A percentile compares a stretch with the other conserved stretches of the same genome.
Evolutionary conservation across 1,139 yeast species (phyloP).

Genomic region (Pichia sp.): DNA sequence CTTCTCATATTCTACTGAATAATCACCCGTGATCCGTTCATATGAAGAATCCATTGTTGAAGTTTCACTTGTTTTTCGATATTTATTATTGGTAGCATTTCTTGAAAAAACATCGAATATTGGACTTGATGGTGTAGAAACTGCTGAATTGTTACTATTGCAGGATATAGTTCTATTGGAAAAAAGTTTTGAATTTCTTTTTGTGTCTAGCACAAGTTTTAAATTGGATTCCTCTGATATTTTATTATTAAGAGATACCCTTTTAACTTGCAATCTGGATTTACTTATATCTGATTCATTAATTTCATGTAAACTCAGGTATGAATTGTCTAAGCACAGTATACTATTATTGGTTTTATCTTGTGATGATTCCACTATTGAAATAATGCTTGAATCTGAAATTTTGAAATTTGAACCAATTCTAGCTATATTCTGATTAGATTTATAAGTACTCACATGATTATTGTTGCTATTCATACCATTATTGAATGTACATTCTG

Average conservation of each 20-base stretch:
- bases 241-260: background rate
- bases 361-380: constrained; percentile 2
- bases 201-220: background rate
- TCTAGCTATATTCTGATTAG: background rate
- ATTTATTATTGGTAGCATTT: background rate
- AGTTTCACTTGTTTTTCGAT: background rate
- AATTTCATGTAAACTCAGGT: constrained; percentile 10
- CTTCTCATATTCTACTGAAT: constrained; percentile 4
- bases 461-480: background rate
- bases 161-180: background rate
- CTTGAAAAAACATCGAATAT: background rate
- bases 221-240: background rate
- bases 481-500: background rate
- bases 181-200: background rate
- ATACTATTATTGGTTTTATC: constrained; percentile 1
- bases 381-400: constrained; percentile 8
- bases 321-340: constrained; percentile 12
- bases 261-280: background rate
- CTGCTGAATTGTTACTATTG: background rate
- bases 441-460: background rate
- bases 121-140: background rate
- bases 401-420: constrained; percentile 6
- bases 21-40: constrained; percentile 1
- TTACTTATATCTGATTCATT: background rate
- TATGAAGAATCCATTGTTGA: background rate